Evolutionary conservation across 1,284 basidiomycete genomes (phyloP), one percentile per base, ranked within the genome.

Genomic region (Cutaneotrichosporon cutaneum): DNA sequence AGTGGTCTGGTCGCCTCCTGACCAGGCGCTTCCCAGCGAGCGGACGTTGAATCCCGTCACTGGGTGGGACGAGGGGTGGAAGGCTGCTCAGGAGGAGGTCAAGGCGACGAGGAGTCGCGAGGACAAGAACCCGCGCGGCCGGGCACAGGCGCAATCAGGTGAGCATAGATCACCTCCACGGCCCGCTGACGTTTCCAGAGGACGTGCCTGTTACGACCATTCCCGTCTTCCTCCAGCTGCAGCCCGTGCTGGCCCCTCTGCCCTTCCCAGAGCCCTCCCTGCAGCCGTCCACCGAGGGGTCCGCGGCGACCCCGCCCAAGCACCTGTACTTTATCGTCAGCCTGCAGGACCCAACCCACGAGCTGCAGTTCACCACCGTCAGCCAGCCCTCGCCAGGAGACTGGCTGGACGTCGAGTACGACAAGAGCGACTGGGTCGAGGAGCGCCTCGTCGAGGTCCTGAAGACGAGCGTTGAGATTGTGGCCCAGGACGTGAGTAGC

Each of bases 381-480:
- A 90, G 90, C 6, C 94, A 97, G 74, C 84, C 86, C 8, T 83
- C 93, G 13, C 92, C 94, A 0, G 83, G 81, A 8, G 82, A 84
- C 59, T 97, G 94, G 94, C 77, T 96, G 58, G 85, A 87, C 1
- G 82, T 94, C 35, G 93, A 90, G 86, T 93, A 95, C 74, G 86
- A 89, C 64, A 72, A 77, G 61, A 90, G 92, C 74, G 91, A 94
- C 56, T 97, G 94, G 94, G 92, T 96, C 5, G 94, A 97, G 79
- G 92, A 96, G 75, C 79, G 89, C 26, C 85, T 95, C 61, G 93
- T 93, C 1, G 94, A 95, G 70, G 84, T 87, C 0, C 81, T 97
- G 63, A 82, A 90, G 61, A 83, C 91, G 6, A 89, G 88, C 7
- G 85, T 93, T 24, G 92, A 94, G 78, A 86, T 92, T 22, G 80